A percentile compares a stretch with the other conserved stretches of the same genome.
Evolutionary conservation across 768 basidiomycete genomes (phyloP).

Genomic region (Suillus brevipes): DNA sequence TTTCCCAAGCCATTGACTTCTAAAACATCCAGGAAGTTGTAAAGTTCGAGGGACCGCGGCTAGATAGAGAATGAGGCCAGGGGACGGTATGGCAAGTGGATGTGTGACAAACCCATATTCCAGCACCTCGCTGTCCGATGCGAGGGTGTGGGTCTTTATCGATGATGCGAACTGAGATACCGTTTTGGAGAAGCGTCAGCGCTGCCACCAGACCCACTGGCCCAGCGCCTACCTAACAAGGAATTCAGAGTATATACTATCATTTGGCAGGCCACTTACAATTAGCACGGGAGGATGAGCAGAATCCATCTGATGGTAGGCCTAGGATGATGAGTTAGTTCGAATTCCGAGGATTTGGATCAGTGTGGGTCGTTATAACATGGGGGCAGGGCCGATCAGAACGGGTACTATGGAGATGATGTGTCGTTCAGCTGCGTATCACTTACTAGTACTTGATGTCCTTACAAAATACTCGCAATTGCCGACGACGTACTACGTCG

Average conservation of each 20-base stretch:
- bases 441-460: too few species aligned
- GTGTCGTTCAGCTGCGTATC: neutral
- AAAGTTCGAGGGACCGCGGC: constrained; percentile 46
- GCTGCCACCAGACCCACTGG: constrained; percentile 13
- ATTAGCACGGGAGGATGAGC: constrained; percentile 8
- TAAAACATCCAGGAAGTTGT: constrained; percentile 37
- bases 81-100: neutral
- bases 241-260: neutral
- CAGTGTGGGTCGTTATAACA: neutral
- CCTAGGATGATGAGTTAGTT: neutral
- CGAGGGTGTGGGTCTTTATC: constrained; percentile 25
- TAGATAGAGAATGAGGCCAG: constrained; percentile 15
- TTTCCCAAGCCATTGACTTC: constrained; percentile 34
- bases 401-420: neutral
- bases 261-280: neutral
- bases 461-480: neutral
- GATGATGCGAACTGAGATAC: constrained; percentile 14
- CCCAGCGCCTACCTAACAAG: constrained; percentile 10
- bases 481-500: too few species aligned
- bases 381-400: neutral
- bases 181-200: constrained; percentile 15
- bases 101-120: constrained; percentile 33
- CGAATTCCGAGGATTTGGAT: neutral
- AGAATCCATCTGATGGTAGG: neutral
- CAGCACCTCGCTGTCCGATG: constrained; percentile 40